Conservation (phyloP, 495 filamentous ascomycete genomes). For the Saxispiralis lemnorum region DNA sequence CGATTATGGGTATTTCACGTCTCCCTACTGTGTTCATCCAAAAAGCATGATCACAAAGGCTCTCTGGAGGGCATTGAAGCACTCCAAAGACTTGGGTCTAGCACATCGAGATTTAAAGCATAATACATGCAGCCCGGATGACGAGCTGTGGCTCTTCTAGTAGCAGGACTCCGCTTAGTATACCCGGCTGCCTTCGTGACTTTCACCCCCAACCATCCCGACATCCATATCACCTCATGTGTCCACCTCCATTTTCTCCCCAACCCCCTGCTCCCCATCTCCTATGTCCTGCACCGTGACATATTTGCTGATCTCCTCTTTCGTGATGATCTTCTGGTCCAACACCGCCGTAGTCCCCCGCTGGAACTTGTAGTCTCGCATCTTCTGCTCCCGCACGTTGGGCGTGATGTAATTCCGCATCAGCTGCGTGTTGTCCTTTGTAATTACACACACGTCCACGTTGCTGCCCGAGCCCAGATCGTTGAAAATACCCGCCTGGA, state of each 20-base stretch:
- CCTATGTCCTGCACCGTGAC: conserved; percentile 76
- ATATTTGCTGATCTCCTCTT: conserved; percentile 86
- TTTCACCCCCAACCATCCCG: too few species aligned
- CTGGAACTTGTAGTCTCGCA: conserved; percentile 77
- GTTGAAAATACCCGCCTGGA: conserved; percentile 97
- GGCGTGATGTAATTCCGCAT: conserved; percentile 80
- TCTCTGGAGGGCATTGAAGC: too few species aligned
- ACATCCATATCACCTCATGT: neutral
- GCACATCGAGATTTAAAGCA: too few species aligned
- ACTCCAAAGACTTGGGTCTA: too few species aligned
- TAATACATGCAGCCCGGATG: too few species aligned
- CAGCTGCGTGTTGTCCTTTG: conserved; percentile 77
- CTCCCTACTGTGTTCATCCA: too few species aligned
- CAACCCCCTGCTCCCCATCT: conserved; percentile 36
- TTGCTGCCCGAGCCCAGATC: conserved; percentile 94
- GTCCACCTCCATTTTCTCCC: conserved; percentile 94
- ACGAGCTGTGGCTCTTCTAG: too few species aligned
- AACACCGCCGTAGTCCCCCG: conserved; percentile 82
- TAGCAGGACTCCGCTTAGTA: too few species aligned
- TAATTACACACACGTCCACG: conserved; percentile 92
- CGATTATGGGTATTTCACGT: too few species aligned
- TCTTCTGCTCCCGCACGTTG: conserved; percentile 80
- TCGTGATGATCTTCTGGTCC: conserved; percentile 82
- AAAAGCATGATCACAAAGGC: too few species aligned
- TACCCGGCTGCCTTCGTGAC: too few species aligned